These are phyloP conservation scores for Mollisiaceae sp. DNA, from an alignment of 2,329 filamentous ascomycete species.

Conservation along the genomic window DNA sequence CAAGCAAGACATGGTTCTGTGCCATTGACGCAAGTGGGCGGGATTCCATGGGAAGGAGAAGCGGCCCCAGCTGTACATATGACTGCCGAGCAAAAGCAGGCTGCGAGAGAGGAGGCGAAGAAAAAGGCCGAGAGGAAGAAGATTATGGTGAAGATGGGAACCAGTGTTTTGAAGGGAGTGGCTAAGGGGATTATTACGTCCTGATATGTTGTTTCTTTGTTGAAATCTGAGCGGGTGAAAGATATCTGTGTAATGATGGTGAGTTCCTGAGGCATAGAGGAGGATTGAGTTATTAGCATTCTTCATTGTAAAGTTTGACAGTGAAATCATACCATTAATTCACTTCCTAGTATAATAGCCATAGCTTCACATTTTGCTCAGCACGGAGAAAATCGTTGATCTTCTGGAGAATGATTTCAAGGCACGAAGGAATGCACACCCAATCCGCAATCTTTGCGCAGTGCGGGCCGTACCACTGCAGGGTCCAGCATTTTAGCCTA, in stretches of 20 bases:
- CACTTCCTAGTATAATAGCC: slow-evolving; percentile 47
- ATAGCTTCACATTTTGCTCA: slow-evolving; percentile 43
- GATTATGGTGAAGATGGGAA: neutral
- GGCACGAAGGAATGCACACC: slow-evolving; percentile 38
- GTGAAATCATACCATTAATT: too few species aligned
- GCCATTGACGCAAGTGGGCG: neutral
- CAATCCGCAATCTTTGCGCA: slow-evolving; percentile 25
- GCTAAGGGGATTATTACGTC: neutral
- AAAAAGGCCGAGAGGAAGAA: neutral
- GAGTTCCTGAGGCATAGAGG: too few species aligned
- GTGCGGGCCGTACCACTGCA: too few species aligned
- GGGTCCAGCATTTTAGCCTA: too few species aligned
- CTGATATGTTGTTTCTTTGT: neutral
- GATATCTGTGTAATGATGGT: too few species aligned
- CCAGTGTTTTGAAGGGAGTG: slow-evolving; percentile 2
- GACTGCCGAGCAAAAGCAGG: slow-evolving; percentile 1
- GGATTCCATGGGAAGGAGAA: neutral
- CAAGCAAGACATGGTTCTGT: neutral
- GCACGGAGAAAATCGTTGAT: slow-evolving; percentile 33
- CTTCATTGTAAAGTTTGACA: too few species aligned
- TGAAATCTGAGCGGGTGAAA: slow-evolving; percentile 15
- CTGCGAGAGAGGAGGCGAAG: neutral
- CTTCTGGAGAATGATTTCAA: slow-evolving; percentile 34
- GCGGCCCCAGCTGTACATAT: neutral
- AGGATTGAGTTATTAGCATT: too few species aligned